Percentiles rank a stretch among this genome's conserved stretches.
phyloP scores from a whole-genome alignment of 202 grass and related monocot genomes.

The Dendrocalamus latiflorus region DNA sequence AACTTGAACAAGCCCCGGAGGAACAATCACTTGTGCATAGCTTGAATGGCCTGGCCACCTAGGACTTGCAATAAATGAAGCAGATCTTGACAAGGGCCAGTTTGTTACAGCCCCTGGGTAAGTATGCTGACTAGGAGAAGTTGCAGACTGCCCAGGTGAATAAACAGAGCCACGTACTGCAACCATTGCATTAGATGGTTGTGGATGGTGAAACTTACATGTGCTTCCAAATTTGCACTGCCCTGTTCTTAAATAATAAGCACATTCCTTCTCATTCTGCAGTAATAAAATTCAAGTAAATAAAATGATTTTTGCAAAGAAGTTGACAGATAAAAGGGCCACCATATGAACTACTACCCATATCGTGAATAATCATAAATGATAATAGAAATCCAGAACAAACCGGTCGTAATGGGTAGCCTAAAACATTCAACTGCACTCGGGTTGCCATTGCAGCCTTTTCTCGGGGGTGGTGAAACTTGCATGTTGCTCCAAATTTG shows the following conservation, averaged over 20 bases:
- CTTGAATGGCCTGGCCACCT: constrained; percentile 89
- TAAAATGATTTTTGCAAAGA: constrained; percentile 1
- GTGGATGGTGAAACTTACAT: constrained; percentile 89
- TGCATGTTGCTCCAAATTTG: constrained; percentile 97
- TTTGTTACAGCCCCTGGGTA: constrained; percentile 58
- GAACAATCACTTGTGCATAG: constrained; percentile 82
- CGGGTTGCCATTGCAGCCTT: constrained; percentile 74
- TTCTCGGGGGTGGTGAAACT: constrained; percentile 88
- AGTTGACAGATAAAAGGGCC: constrained; percentile 2
- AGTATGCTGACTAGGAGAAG: constrained; percentile 48
- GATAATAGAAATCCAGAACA: constrained; percentile 33
- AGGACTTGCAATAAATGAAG: constrained; percentile 75
- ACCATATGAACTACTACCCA: constrained; percentile 11
- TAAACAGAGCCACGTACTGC: constrained; percentile 60
- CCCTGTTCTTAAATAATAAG: constrained; percentile 82
- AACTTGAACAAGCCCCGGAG: constrained; percentile 80
- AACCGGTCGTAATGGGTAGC: constrained; percentile 77
- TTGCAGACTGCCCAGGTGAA: constrained; percentile 51
- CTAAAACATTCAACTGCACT: constrained; percentile 68
- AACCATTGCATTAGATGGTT: constrained; percentile 71
- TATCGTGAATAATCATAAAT: neutral
- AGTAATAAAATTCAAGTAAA: constrained; percentile 43
- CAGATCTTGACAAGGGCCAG: constrained; percentile 62
- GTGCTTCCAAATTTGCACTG: constrained; percentile 88
- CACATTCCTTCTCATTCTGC: constrained; percentile 83